These are phyloP conservation scores for Saccharomycopsis lassenensis DNA, from an alignment of 805 yeast species.

Conservation along the genomic window DNA sequence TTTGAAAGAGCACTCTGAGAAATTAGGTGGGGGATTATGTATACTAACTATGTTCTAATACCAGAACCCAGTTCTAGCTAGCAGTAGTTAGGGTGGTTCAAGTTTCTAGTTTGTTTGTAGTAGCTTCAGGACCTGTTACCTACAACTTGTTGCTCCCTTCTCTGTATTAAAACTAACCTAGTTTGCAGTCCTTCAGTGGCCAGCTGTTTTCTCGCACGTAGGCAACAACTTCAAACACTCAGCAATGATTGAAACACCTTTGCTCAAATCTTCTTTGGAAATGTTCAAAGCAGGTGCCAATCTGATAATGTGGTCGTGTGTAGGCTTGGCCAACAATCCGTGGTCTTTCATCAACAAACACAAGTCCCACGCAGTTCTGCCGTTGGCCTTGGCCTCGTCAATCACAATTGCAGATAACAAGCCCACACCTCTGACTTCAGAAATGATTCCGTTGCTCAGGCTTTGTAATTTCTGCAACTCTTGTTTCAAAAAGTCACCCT, in stretches of 20 bases:
- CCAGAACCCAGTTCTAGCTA: too few species aligned
- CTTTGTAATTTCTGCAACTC: conserved; percentile 44
- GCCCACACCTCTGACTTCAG: conserved; percentile 74
- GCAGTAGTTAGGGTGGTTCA: too few species aligned
- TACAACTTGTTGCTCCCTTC: too few species aligned
- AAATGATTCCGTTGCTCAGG: conserved; percentile 43
- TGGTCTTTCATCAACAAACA: conserved; percentile 79
- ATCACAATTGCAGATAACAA: conserved; percentile 84
- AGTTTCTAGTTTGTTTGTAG: too few species aligned
- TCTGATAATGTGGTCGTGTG: conserved; percentile 92
- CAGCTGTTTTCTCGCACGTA: conserved; percentile 37
- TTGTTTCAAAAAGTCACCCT: conserved; percentile 60
- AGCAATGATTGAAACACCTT: conserved; percentile 69
- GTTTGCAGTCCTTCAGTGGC: too few species aligned
- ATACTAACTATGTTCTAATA: too few species aligned
- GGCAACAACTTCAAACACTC: conserved; percentile 45
- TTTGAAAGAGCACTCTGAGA: conserved; percentile 62
- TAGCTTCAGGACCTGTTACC: too few species aligned
- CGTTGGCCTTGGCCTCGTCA: conserved; percentile 72
- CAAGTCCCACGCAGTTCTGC: conserved; percentile 92
- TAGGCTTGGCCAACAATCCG: conserved; percentile 92
- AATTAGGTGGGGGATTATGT: too few species aligned
- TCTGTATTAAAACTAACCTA: too few species aligned
- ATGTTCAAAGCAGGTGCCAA: conserved; percentile 94
- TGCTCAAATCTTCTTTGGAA: conserved; percentile 70